Base-by-base conservation (phyloP, 371 early-diverging fungal species). In the Conidiobolus incongruus region DNA sequence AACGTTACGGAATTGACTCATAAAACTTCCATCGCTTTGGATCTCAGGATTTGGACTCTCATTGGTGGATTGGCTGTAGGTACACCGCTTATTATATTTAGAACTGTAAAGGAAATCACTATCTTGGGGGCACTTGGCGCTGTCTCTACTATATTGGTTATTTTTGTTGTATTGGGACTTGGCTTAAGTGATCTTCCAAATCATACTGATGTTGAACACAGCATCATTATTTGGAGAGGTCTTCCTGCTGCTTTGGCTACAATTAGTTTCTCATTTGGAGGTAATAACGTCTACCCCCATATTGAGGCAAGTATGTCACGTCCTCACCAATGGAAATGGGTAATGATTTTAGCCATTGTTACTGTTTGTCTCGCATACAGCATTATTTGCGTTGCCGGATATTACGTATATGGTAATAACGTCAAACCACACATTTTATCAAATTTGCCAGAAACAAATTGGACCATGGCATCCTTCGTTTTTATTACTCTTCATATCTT, bases 401-500 rank as follows among this genome's bases (percentile, higher is more conserved):
- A 89, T 52, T 67, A 68, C 35, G 64, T 81, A 17, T 89, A 81
- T 52, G 90, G 88, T 35, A 51, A 59, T 36, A 16, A 35, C 4
- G 71, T 75, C 17, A 32, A 49, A 22, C 72, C 70, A 2, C 87
- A 86, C 16, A 70, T 87, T 35, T 63, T 80, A 36, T 52, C 60
- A 43, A 75, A 63, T 47, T 58, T 88, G 21, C 81, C 81, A 15
- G 33, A 56, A 0, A 81, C 75, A 32, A 61, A 66, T 24, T 60
- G 68, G 20, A 60, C 72, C 12, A 68, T 61, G 6, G 54, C 74
- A n/a, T 77, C 85, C 10, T 69, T 77, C 38, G 65, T 70, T 23
- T 60, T 77, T 52, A 76, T 84, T 51, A 81, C 81, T 1, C 56
- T 75, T 17, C 85, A 84, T 52, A 83, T 83, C 15, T 53, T 87